These are phyloP conservation scores for Eutypa lata DNA, from an alignment of 2,329 filamentous ascomycete species.

Conservation along the genomic window DNA sequence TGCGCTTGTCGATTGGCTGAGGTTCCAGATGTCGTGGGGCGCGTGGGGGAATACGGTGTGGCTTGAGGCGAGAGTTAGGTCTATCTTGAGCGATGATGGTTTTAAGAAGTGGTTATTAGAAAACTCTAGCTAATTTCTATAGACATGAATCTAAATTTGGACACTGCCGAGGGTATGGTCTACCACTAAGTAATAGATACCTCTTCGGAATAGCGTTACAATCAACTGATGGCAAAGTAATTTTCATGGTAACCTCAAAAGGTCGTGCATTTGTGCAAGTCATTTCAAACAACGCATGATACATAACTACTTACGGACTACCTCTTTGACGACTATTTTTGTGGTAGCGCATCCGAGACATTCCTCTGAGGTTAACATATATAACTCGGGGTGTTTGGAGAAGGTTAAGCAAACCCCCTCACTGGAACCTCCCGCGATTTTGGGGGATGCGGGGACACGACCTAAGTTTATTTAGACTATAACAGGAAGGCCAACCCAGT, in stretches of 20 bases:
- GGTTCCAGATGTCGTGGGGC: slow-evolving; percentile 59
- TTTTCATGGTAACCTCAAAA: too few relatives aligned
- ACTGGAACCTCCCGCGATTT: neutral
- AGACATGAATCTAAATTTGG: neutral
- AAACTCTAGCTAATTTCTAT: neutral
- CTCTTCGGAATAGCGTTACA: too few relatives aligned
- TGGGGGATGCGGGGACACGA: neutral
- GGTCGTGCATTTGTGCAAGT: too few relatives aligned
- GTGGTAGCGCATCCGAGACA: too few relatives aligned
- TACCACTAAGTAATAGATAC: too few relatives aligned
- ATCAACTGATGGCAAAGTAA: too few relatives aligned
- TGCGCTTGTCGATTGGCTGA: slow-evolving; percentile 65
- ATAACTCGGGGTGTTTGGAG: neutral
- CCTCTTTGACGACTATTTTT: too few relatives aligned
- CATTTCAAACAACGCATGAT: too few relatives aligned
- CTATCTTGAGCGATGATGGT: slow-evolving; percentile 40
- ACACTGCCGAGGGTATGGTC: too few relatives aligned
- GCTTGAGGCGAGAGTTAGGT: slow-evolving; percentile 52
- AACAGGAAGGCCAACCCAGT: neutral
- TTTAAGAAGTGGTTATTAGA: slow-evolving; percentile 45
- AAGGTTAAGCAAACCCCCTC: neutral
- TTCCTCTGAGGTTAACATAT: neutral
- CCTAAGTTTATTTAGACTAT: neutral
- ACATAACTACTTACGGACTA: too few relatives aligned
- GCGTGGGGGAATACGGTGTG: slow-evolving; percentile 60